phyloP scores from a whole-genome alignment of 2,329 filamentous ascomycete species.

The Phaeophleospora eucalypticola region DNA sequence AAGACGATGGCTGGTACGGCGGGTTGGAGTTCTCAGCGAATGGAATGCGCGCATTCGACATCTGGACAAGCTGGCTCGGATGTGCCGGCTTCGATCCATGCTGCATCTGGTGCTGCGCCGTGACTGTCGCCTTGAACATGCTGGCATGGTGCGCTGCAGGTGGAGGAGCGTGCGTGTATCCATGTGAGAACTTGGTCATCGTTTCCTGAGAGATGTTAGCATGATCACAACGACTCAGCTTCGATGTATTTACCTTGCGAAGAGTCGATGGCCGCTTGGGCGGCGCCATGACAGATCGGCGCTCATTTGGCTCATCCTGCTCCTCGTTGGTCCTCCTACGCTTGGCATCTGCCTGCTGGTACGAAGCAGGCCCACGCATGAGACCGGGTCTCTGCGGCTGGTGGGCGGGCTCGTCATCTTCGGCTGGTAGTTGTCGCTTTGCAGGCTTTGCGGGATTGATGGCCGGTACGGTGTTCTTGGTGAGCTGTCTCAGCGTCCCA shows the following conservation, averaged over 20 bases:
- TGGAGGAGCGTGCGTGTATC: slow-evolving; percentile 58
- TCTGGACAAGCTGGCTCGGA: slow-evolving; percentile 79
- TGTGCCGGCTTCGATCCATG: slow-evolving; percentile 53
- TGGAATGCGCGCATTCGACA: slow-evolving; percentile 82
- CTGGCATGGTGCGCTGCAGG: slow-evolving; percentile 46
- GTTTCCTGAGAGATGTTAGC: slow-evolving; percentile 47
- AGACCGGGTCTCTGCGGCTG: slow-evolving; percentile 52
- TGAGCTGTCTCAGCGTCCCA: slow-evolving; percentile 53
- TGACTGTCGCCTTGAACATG: slow-evolving; percentile 63
- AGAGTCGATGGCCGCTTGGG: slow-evolving; percentile 77
- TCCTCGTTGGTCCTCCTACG: slow-evolving; percentile 73
- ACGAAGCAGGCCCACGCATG: slow-evolving; percentile 48
- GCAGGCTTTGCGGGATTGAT: slow-evolving; percentile 66
- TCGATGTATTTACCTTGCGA: slow-evolving; percentile 58
- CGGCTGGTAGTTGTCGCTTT: slow-evolving; percentile 69
- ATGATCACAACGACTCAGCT: background rate
- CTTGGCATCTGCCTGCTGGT: slow-evolving; percentile 69
- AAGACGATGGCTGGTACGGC: slow-evolving; percentile 32
- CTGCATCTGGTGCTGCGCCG: slow-evolving; percentile 60
- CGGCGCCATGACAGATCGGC: slow-evolving; percentile 69
- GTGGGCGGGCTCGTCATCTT: slow-evolving; percentile 58
- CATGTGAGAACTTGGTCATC: slow-evolving; percentile 57
- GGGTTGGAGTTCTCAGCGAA: slow-evolving; percentile 70
- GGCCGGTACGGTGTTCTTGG: slow-evolving; percentile 59
- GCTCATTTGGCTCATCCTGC: slow-evolving; percentile 56